Evolutionary conservation across 2,329 filamentous ascomycete genomes (phyloP).

Genomic region (Stagonosporopsis cucurbitacearum): DNA sequence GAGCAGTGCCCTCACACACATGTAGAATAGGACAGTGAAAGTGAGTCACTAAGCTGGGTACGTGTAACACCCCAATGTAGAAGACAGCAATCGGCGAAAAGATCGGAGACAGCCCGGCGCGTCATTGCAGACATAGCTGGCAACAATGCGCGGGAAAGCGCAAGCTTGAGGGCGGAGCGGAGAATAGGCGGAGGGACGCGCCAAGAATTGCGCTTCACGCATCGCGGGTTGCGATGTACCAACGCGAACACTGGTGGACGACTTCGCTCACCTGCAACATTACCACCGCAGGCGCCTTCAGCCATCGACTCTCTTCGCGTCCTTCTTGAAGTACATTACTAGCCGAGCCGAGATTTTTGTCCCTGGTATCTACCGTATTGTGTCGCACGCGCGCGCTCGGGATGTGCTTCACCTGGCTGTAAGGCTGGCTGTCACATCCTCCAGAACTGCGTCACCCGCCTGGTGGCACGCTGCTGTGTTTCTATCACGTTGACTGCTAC

Average conservation of each 20-base stretch:
- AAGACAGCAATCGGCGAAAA: slow-evolving; percentile 18
- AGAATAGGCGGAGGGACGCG: slow-evolving; percentile 7
- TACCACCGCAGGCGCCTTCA: slow-evolving; percentile 2
- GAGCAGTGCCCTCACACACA: slow-evolving; percentile 3
- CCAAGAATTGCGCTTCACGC: slow-evolving; percentile 26
- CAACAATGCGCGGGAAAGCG: not conserved
- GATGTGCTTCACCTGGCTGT: slow-evolving; percentile 38
- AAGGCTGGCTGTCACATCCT: slow-evolving; percentile 41
- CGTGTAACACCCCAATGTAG: slow-evolving; percentile 17
- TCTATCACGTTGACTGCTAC: slow-evolving; percentile 21
- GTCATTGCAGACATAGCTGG: slow-evolving; percentile 7
- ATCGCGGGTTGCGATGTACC: slow-evolving; percentile 30
- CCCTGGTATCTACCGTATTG: slow-evolving; percentile 14
- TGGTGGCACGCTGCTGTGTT: slow-evolving; percentile 35
- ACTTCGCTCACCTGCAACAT: not conserved
- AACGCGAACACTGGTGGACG: not conserved
- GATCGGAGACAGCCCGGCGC: not conserved
- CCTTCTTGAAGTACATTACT: not conserved
- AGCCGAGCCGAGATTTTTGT: not conserved
- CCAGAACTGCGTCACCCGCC: slow-evolving; percentile 35
- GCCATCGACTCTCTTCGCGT: not conserved
- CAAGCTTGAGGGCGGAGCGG: not conserved
- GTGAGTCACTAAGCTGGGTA: slow-evolving; percentile 7
- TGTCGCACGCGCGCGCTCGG: slow-evolving; percentile 36
- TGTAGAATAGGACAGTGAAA: slow-evolving; percentile 9